Percentiles rank a stretch among this genome's conserved stretches.
phyloP scores from a whole-genome alignment of 2,329 filamentous ascomycete genomes.

The Zymoseptoria pseudotritici region DNA sequence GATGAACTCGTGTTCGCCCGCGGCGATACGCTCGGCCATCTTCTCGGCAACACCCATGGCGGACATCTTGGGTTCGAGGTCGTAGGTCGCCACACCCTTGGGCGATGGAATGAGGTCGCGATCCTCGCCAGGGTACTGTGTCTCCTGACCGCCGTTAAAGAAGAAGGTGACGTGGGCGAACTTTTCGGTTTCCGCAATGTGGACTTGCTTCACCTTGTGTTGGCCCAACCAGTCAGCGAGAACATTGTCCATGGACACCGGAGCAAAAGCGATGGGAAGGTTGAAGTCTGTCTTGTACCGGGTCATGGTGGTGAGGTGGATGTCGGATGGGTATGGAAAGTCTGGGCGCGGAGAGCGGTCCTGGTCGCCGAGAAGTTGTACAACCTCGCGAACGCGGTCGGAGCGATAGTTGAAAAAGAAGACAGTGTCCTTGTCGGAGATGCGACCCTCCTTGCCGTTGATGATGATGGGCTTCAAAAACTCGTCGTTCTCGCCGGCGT shows the following conservation, averaged over 20 bases:
- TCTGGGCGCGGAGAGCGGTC: constrained; percentile 86
- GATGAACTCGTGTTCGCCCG: constrained; percentile 86
- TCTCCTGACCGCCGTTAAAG: constrained; percentile 98
- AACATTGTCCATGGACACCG: constrained; percentile 96
- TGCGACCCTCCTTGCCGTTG: constrained; percentile 73
- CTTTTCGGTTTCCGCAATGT: constrained; percentile 98
- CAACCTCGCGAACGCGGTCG: constrained; percentile 92
- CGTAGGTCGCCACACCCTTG: constrained; percentile 83
- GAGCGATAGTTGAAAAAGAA: constrained; percentile 99
- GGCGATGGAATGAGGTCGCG: constrained; percentile 93
- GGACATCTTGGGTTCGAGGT: constrained; percentile 92
- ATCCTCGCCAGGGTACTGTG: constrained; percentile 84
- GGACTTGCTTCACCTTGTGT: constrained; percentile 83
- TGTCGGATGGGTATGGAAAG: constrained; percentile 89
- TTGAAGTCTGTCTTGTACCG: constrained; percentile 94
- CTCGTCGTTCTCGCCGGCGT: constrained; percentile 84
- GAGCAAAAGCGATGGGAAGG: constrained; percentile 86
- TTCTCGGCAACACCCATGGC: constrained; percentile 83
- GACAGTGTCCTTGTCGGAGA: constrained; percentile 86
- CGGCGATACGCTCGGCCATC: constrained; percentile 75
- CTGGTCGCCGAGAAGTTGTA: constrained; percentile 83
- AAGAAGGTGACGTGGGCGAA: constrained; percentile 99
- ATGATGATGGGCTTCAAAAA: constrained; percentile 98
- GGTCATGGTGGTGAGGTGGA: constrained; percentile 88
- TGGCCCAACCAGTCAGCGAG: constrained; percentile 92